Conservation (phyloP, 2,329 filamentous ascomycete genomes). For the Alternaria brassicae region DNA sequence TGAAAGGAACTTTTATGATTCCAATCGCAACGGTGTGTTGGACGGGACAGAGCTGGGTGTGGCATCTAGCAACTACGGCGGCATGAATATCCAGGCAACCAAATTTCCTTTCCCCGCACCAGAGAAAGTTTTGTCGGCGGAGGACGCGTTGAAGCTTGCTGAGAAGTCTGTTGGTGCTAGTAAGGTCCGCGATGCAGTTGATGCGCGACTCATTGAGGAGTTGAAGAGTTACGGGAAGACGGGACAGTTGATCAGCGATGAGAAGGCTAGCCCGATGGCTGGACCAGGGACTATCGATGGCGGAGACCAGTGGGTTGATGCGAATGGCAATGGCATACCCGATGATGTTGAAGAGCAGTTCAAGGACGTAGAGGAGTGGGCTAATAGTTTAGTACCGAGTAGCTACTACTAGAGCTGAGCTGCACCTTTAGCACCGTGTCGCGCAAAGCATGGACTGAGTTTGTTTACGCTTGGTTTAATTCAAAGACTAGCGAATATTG, state of each 20-base stretch:
- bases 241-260: slow-evolving; percentile 57
- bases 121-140: slow-evolving; percentile 49
- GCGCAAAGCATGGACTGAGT: not conserved
- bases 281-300: slow-evolving; percentile 51
- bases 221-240: slow-evolving; percentile 56
- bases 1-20: slow-evolving; percentile 61
- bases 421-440: not conserved
- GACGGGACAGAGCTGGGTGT: slow-evolving; percentile 57
- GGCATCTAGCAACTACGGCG: slow-evolving; percentile 56
- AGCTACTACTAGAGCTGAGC: slow-evolving; percentile 21
- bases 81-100: slow-evolving; percentile 53
- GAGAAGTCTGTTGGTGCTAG: slow-evolving; percentile 54
- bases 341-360: slow-evolving; percentile 58
- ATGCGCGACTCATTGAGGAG: slow-evolving; percentile 54
- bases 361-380: slow-evolving; percentile 59
- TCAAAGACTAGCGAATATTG: not conserved
- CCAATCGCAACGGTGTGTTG: slow-evolving; percentile 58
- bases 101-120: slow-evolving; percentile 57
- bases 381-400: slow-evolving; percentile 56
- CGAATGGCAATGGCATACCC: slow-evolving; percentile 60
- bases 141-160: slow-evolving; percentile 53
- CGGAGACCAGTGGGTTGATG: slow-evolving; percentile 53
- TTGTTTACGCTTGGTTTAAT: not conserved
- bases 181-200: slow-evolving; percentile 55
- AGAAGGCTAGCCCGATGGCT: slow-evolving; percentile 52